Base-by-base conservation (phyloP, 257 asterid genomes). In the Plantago ovata region DNA sequence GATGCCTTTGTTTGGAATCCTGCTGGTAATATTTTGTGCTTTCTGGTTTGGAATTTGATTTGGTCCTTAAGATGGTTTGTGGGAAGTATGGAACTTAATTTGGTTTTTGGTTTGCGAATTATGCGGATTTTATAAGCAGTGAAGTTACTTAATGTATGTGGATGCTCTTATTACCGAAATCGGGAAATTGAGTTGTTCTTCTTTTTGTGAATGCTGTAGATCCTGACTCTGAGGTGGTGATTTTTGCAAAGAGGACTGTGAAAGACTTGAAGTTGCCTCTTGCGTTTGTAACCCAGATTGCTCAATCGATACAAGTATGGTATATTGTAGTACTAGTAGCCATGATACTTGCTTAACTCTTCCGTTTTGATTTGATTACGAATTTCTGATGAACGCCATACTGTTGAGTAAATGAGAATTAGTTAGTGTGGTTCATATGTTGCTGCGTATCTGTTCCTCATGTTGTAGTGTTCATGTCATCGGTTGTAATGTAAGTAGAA, bases 1-100 rank as follows among this genome's bases (percentile, higher is more conserved):
- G 99, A 89, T 74, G 89, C 94, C 72, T 84, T 93, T 71, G 72
- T 68, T 23, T 93, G 96, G 97, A 93, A 93, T 44, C 96, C 97
- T 19, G 77, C 94, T 40, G 98, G 98, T 88, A 79, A 61, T n/a
- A n/a, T 14, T 67, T 41, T 54, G 15, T n/a, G 19, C 8, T 54
- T n/a, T 36, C 1, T 16, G 45, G 3, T 53, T 20, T 49, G 48
- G 48, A 13, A 49, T 60, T 61, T 22, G 41, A 36, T 33, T 43
- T 46, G 23, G 48, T 14, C 18, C 18, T 53, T 56, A 12, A 53
- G 41, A 45, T 8, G 52, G 19, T 24, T 42, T 18, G 21, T 22
- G 38, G 58, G 22, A 55, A 47, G 63, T 28, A 28, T 28, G 36
- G 36, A 28, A 28, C 36, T 28, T 28, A 6, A 28, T 28, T 28